Base-by-base conservation (phyloP, 2,329 filamentous ascomycete genomes). In the Teratosphaeria zuluensis region DNA sequence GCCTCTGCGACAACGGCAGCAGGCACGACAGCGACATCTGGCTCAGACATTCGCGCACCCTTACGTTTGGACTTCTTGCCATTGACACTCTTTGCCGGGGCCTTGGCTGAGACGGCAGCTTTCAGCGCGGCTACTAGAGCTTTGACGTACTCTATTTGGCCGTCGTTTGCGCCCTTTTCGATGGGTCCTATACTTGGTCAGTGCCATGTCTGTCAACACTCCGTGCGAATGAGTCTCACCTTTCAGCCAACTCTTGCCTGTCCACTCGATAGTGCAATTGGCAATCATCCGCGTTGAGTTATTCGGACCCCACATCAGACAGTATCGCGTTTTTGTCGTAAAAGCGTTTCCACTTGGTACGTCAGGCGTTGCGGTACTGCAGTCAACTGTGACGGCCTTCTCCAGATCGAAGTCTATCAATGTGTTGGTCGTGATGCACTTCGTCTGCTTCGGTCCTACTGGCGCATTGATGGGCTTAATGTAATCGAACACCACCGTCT, bases 221-320 rank as follows among this genome's bases (percentile, higher is more conserved):
- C 4, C 11, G 16, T 16, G 19, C 24, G 4, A 14, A 3, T 28
- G 11, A 4, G n/a, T 11, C 79, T 71, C 78, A 95, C 92, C 90
- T 78, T 94, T 96, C 53, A 99, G 77, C 94, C 94, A 99, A 77
- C 92, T 96, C 80, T 97, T 99, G 66, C 92, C 92, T 3, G 87
- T 87, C 95, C 95, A 99, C 70, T 99, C 95, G 51, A 96, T 89
- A 1, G 85, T 87, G 72, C 90, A 96, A 65, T 87, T 96, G 76
- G 92, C 87, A 62, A 94, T 84, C 32, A 99, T 77, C 31, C 91
- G 83, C 1, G 95, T 99, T 46, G 84, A 78, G 68, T 96, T 96
- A 62, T 86, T 87, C 55, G 94, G 85, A 3, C 86, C 91, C 94
- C 94, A 99, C 56, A 89, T 89, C 24, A 99, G 80, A 69, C 95